phyloP scores from a whole-genome alignment of 768 basidiomycete genomes.

The Mycena filopes region DNA sequence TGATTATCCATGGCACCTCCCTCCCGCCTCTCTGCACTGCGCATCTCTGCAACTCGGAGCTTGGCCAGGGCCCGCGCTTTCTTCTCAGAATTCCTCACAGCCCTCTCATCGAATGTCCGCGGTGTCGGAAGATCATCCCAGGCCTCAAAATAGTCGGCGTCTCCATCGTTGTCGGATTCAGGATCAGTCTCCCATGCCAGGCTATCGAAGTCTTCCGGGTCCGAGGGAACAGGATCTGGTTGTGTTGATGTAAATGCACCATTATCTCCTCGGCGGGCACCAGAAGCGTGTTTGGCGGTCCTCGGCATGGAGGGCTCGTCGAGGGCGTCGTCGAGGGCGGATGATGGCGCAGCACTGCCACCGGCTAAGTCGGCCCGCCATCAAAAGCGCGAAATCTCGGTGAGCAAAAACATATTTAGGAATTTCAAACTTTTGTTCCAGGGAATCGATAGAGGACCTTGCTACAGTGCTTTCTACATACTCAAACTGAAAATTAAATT shows the following conservation, averaged over 20 bases:
- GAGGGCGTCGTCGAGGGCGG: too few relatives aligned
- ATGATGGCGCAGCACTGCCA: neutral
- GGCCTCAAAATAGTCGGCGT: too few relatives aligned
- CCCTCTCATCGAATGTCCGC: neutral
- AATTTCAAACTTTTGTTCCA: neutral
- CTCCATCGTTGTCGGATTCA: too few relatives aligned
- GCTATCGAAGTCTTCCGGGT: too few relatives aligned
- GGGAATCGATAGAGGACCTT: neutral
- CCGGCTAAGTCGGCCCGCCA: neutral
- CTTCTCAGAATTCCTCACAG: neutral
- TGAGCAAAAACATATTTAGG: neutral
- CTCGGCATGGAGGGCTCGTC: too few relatives aligned
- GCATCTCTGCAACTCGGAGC: neutral
- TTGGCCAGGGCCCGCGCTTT: neutral
- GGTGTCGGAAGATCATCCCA: neutral
- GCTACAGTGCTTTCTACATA: too few relatives aligned
- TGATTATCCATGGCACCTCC: constrained; percentile 1
- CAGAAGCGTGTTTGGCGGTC: too few relatives aligned
- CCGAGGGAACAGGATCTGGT: too few relatives aligned
- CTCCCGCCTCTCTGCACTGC: neutral
- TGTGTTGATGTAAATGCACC: too few relatives aligned
- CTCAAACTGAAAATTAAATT: too few relatives aligned
- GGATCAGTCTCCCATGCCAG: too few relatives aligned
- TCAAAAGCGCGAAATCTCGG: neutral
- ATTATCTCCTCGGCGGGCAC: too few relatives aligned